phyloP scores from a whole-genome alignment of 2,329 filamentous ascomycete genomes.

The Zymoseptoria tritici region DNA sequence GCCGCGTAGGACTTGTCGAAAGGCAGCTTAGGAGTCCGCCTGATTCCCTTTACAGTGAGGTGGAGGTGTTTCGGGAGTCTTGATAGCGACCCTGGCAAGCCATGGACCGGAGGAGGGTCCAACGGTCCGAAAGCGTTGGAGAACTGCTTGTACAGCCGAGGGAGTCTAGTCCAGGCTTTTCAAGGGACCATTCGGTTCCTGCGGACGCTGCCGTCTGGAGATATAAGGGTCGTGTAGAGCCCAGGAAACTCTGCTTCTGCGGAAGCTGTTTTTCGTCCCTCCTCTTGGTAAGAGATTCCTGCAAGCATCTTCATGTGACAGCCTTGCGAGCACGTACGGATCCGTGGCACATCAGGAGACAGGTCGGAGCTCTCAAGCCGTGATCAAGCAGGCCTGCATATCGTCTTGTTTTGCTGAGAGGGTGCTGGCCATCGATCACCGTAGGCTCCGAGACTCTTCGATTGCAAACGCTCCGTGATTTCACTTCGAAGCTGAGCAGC shows the following conservation, averaged over 20 bases:
- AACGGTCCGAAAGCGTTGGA: not conserved
- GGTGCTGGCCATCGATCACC: too few species aligned
- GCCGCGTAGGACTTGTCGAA: not conserved
- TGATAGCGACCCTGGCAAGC: not conserved
- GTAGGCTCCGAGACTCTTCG: too few species aligned
- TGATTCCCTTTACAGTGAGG: not conserved
- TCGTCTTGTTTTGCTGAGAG: too few species aligned
- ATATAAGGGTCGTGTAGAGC: not conserved
- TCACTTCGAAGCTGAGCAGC: too few species aligned
- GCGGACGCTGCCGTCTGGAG: not conserved
- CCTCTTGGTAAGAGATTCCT: not conserved
- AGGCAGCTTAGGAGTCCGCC: not conserved
- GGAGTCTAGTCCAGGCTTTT: not conserved
- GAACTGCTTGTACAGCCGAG: not conserved
- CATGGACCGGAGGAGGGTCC: not conserved
- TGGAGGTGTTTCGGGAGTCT: not conserved
- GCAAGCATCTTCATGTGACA: not conserved
- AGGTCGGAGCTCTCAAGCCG: not conserved
- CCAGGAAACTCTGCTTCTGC: not conserved
- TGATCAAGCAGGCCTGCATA: too few species aligned
- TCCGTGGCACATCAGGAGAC: not conserved
- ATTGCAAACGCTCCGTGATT: too few species aligned
- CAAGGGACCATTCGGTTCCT: not conserved
- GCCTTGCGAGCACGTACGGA: not conserved
- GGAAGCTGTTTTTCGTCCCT: not conserved